Evolutionary conservation across 495 filamentous ascomycete genomes (phyloP), one percentile per base, ranked within the genome.

Genomic region (Polyplosphaeria fusca): DNA sequence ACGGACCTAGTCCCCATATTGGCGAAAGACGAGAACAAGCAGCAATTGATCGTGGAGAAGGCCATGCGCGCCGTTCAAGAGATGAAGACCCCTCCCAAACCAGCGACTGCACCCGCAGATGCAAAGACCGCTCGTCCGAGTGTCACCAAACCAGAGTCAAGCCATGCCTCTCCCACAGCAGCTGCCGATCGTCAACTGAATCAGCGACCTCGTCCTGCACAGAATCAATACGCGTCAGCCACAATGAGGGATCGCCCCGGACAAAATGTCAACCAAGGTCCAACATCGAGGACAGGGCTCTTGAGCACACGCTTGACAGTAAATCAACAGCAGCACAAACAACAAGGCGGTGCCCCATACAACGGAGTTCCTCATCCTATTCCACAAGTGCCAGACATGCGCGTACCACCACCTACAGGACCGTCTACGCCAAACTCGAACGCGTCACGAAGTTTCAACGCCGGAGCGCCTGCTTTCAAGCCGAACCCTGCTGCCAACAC

Each of bases 1-100:
- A 83, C 82, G 56, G 93, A 99, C 71, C 72, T 99, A 42, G 88
- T 99, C 20, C 84, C 88, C 2, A 99, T 99, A 58, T 84, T 99
- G 39, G 91, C 93, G 19, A 99, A 97, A 68, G 93, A 99, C 68
- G 88, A 87, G 19, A 76, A 74, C 40, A 97, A 96, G 74, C 93
- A 99, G 73, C 82, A 89, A 60, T 81, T 87, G 68, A 97, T 99
- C 59, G 84, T 96, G 57, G 85, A 90, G 67, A 92, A 89, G 65
- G 89, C 88, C 2, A 55, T 64, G 22, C 59, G 64, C 24, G 57
- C 67, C 4, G 67, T 67, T 0, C 58, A 68, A 46, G 66, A 74
- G 81, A 78, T 23, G 70, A 79, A 83, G 47, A 84, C 87, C 61
- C 71, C n/a, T 54, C 65, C 49, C 73, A 79, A 45, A 55, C 70